Evolutionary conservation across 2,329 filamentous ascomycete species (phyloP), one percentile per base, ranked within the genome.

Genomic region (Elsinoe australis): DNA sequence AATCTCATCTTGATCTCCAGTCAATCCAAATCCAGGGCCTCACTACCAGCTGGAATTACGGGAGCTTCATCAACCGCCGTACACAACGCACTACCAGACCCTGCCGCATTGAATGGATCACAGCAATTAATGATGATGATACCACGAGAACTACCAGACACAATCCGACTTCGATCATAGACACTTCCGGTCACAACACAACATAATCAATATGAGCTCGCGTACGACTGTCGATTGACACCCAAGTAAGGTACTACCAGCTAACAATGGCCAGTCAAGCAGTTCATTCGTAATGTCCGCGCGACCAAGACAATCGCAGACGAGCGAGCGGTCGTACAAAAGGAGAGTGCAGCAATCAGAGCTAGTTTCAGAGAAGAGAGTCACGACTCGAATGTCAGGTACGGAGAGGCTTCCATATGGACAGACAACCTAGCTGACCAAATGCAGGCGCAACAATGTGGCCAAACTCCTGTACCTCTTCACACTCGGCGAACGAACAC

Each of bases 211-310:
- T 55, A 79, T 79, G 75, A 72, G 72, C 66, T 77, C 75, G 62
- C 68, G 74, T 77, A 68, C 61, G 73, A 68, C 58, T 59, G 59
- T 31, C 28, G 15, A 29, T 31, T 21, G 49, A 31, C 17, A 24
- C 14, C 14, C 9, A 44, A 4, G 8, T 19, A 5, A 32, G 14
- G 21, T 7, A 32, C 53, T 14, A 15, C 18, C 49, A 24, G 54
- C 54, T 51, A 35, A 61, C 55, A 32, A 49, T 53, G 18, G 2
- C 17, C 64, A 96, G 92, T 98, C 67, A 98, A 98, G 74, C 92
- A 96, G 72, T 98, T 98, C 72, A 98, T 98, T 70, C 89, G 92
- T 66, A 96, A 95, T 71, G 92, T 98, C 65, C 87, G 92, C 66
- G 90, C 92, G 53, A 88, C 92, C 52, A 98, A 98, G 74, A 98